Conservation (phyloP, 2,329 filamentous ascomycete genomes). For the Ramichloridium luteum region DNA sequence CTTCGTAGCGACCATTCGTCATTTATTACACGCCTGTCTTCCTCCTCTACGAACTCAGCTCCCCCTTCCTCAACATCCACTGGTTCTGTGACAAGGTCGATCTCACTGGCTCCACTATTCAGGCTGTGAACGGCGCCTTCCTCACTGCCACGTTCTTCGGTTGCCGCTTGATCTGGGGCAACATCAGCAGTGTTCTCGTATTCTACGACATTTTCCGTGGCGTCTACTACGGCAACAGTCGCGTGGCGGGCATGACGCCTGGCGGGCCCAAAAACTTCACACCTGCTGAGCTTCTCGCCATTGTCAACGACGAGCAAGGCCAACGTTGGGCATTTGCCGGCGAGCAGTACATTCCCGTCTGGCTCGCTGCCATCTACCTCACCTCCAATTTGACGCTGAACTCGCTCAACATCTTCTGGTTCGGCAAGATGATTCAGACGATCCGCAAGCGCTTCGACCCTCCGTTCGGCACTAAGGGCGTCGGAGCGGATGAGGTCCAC, state of each 20-base stretch:
- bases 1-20: constrained; percentile 63
- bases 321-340: constrained; percentile 20
- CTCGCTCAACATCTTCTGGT: constrained; percentile 72
- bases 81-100: constrained; percentile 85
- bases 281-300: constrained; percentile 10
- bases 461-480: constrained; percentile 36
- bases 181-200: constrained; percentile 52
- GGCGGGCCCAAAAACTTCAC: constrained; percentile 11
- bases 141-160: constrained; percentile 64
- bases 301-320: constrained; percentile 15
- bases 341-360: constrained; percentile 44
- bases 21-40: constrained; percentile 74
- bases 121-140: constrained; percentile 65
- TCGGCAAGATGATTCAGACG: constrained; percentile 72
- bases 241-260: constrained; percentile 11
- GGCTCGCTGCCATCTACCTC: constrained; percentile 58
- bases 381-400: constrained; percentile 61
- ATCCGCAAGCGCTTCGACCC: constrained; percentile 62
- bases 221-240: constrained; percentile 17
- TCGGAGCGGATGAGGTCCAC: constrained; percentile 16
- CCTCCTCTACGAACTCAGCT: constrained; percentile 78
- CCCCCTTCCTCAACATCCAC: constrained; percentile 76
- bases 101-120: constrained; percentile 60
- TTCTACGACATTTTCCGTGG: constrained; percentile 56
- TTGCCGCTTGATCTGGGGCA: constrained; percentile 67